Base-by-base conservation (phyloP, 2,329 filamentous ascomycete genomes). In the Epichloe coenophiala region DNA sequence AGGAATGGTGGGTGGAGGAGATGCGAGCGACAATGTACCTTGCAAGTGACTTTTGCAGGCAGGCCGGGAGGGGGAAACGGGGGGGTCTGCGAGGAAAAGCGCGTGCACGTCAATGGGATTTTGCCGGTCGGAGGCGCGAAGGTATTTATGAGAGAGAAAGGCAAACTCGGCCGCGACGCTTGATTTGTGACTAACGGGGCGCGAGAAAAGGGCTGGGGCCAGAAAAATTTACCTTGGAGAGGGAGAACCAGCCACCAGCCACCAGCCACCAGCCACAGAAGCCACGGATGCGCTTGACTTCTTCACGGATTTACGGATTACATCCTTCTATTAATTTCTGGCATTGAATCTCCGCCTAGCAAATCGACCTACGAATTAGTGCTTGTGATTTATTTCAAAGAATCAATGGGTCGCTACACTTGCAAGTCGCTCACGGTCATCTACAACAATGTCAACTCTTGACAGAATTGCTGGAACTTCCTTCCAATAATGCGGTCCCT, bases 81-180 rank as follows among this genome's bases (percentile, higher is more conserved):
- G 23, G 56, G 17, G 17, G 17, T 65, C 66, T 67, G 63, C 60
- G 65, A 68, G 61, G 65, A 64, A 69, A 70, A 70, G 66, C 67
- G 68, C 68, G 68, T 69, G 67, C 67, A 70, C 66, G 67, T 70
- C 68, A 68, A 65, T 69, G 59, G 63, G 63, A 61, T 68, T 67
- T 65, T 60, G 57, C 65, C 62, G 66, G 65, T 65, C 61, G 68
- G 68, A 68, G 67, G 68, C 67, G 67, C 66, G 59, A 63, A 68
- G 65, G 64, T 70, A 71, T 70, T 70, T 70, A 70, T 71, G 67
- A 70, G 67, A 62, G 66, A 66, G 60, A 61, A 62, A 62, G 58
- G 54, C 59, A 63, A 64, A 59, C 56, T 60, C 61, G 60, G 61
- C 56, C 58, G 60, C 61, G 59, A 59, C 57, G 60, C 60, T 49